Conservation (phyloP, 108 stramenopile species). For the Cyclostephanos tholiformis region DNA sequence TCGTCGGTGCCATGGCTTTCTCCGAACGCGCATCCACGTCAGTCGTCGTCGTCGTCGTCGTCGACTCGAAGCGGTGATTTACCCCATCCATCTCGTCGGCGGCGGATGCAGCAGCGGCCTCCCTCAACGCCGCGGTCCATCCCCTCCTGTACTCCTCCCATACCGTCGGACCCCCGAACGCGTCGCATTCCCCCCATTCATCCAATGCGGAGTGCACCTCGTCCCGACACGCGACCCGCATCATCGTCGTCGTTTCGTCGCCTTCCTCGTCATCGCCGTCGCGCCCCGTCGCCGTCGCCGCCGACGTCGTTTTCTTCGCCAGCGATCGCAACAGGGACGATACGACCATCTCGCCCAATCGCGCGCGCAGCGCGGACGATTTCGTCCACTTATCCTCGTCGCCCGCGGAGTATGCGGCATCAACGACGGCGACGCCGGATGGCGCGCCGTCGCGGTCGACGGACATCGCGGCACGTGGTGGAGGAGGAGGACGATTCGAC, state of each 20-base stretch:
- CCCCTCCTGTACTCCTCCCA: conserved; percentile 30
- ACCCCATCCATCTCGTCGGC: background rate
- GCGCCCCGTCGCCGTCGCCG: background rate
- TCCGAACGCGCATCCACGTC: background rate
- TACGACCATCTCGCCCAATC: conserved; percentile 59
- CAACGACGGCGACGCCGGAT: too few species aligned
- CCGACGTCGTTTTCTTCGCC: background rate
- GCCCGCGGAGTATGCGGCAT: too few species aligned
- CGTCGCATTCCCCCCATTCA: conserved; percentile 63
- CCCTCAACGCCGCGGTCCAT: conserved; percentile 23
- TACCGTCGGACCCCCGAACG: conserved; percentile 75
- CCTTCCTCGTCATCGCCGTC: too few species aligned
- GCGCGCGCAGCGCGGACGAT: conserved; percentile 48
- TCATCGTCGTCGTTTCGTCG: too few species aligned
- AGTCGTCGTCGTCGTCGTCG: too few species aligned
- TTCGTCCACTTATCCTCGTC: conserved; percentile 49
- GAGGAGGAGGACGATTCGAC: too few species aligned
- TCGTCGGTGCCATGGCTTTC: background rate
- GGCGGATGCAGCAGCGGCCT: background rate
- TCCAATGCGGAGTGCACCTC: conserved; percentile 31
- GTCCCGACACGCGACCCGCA: background rate
- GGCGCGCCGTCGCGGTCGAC: too few species aligned
- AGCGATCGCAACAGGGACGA: conserved; percentile 32
- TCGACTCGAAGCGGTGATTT: background rate
- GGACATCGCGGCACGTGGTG: too few species aligned